phyloP scores from a whole-genome alignment of 129 eudicot genomes.

The Arctium minus region DNA sequence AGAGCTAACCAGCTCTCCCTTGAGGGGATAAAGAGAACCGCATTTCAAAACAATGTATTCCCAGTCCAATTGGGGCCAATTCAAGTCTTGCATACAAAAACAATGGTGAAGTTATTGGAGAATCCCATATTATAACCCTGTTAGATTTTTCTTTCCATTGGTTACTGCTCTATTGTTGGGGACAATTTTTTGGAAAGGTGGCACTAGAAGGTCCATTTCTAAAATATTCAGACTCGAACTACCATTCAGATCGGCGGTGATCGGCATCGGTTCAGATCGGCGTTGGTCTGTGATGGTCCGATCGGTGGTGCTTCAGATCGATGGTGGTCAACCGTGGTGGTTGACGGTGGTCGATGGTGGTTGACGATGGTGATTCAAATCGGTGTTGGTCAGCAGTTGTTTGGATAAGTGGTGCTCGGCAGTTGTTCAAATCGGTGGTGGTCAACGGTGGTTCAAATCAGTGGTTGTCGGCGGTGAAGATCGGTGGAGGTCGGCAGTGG shows the following conservation, averaged over 20 bases:
- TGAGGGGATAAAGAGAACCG: constrained; percentile 40
- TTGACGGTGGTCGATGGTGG: too few relatives aligned
- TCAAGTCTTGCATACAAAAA: constrained; percentile 56
- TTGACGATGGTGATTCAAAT: too few relatives aligned
- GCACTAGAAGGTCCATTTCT: constrained; percentile 36
- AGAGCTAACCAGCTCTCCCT: constrained; percentile 40
- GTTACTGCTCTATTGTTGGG: constrained; percentile 50
- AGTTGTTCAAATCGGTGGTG: too few relatives aligned
- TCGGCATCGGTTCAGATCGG: too few relatives aligned
- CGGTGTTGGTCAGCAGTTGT: too few relatives aligned
- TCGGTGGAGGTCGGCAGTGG: too few relatives aligned
- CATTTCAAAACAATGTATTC: constrained; percentile 43
- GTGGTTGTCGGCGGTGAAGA: too few relatives aligned
- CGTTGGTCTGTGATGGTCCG: too few relatives aligned
- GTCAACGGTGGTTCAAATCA: too few relatives aligned
- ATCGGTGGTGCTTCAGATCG: too few relatives aligned
- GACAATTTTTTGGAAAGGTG: constrained; percentile 60
- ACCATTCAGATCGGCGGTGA: not conserved
- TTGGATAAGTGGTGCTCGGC: too few relatives aligned
- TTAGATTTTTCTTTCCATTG: constrained; percentile 49
- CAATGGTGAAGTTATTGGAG: constrained; percentile 76
- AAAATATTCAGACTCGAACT: not conserved
- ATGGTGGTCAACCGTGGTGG: too few relatives aligned
- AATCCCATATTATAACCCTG: constrained; percentile 63
- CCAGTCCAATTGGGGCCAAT: constrained; percentile 52